Percentiles rank a stretch among this genome's conserved stretches.
phyloP scores from a whole-genome alignment of 768 basidiomycete genomes.

The Multifurca ochricompacta region DNA sequence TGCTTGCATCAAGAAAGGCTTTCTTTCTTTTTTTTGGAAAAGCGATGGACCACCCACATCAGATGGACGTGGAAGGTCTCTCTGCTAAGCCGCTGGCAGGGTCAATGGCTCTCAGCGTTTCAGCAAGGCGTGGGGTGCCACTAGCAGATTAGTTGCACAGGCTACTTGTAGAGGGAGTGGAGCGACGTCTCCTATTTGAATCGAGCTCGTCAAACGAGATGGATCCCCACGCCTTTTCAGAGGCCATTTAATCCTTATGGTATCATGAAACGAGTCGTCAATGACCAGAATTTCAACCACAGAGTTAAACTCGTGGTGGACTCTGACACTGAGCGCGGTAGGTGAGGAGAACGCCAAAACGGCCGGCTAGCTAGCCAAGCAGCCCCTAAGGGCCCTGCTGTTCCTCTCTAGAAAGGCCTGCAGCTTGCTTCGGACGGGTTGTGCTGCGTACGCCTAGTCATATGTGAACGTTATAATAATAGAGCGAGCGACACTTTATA shows the following conservation, averaged over 20 bases:
- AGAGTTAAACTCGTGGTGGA: background rate
- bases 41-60: background rate
- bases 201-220: background rate
- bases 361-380: background rate
- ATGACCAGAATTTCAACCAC: background rate
- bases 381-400: too few relatives aligned
- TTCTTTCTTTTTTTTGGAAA: too few relatives aligned
- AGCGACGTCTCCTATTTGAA: background rate
- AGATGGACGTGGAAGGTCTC: background rate
- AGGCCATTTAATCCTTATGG: background rate
- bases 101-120: constrained; percentile 10
- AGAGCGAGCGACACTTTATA: background rate
- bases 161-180: background rate
- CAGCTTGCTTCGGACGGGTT: constrained; percentile 1
- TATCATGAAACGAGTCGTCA: background rate
- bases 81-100: constrained; percentile 1
- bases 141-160: background rate
- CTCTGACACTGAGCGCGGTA: background rate
- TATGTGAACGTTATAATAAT: background rate
- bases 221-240: background rate
- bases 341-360: background rate
- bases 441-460: background rate
- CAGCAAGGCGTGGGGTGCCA: background rate
- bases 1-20: background rate
- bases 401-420: background rate